Conservation (phyloP, 2,329 filamentous ascomycete genomes). For the Tolypocladium tundrense region DNA sequence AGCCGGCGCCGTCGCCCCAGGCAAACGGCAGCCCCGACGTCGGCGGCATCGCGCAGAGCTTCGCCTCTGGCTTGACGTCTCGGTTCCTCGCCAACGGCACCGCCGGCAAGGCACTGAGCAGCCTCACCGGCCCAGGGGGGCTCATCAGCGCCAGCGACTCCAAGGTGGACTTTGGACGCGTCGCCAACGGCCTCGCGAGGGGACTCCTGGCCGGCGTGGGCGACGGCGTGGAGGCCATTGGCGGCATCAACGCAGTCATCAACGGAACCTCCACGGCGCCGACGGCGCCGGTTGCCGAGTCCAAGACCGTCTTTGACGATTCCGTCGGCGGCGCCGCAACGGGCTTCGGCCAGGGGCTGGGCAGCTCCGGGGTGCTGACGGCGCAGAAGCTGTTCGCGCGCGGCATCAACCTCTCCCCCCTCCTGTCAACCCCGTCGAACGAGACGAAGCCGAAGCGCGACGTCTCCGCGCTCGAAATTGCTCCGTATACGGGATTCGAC, state of each 20-base stretch:
- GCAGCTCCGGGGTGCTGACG: conserved; percentile 20
- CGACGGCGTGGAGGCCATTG: conserved; percentile 20
- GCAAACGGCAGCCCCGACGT: neutral
- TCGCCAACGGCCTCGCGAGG: conserved; percentile 23
- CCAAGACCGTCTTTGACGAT: conserved; percentile 21
- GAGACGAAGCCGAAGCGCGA: neutral
- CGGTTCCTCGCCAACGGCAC: neutral
- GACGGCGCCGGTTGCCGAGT: conserved; percentile 7
- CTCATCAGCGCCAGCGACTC: neutral
- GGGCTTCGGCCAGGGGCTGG: conserved; percentile 24
- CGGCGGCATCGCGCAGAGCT: conserved; percentile 3
- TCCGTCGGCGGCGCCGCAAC: conserved; percentile 21
- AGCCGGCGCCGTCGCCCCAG: neutral
- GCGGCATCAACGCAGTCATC: conserved; percentile 19
- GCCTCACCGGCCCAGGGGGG: neutral
- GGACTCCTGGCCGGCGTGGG: conserved; percentile 23
- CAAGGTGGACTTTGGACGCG: conserved; percentile 12
- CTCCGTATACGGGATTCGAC: neutral
- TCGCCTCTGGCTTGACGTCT: neutral
- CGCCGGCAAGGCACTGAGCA: neutral
- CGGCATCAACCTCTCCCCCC: conserved; percentile 3
- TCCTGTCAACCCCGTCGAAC: neutral
- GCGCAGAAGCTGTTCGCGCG: conserved; percentile 15
- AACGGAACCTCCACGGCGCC: conserved; percentile 15
- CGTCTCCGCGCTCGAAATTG: neutral